Evolutionary conservation across 306 rosid species (phyloP), one percentile per base, ranked within the genome.

Genomic region (Vicia faba): DNA sequence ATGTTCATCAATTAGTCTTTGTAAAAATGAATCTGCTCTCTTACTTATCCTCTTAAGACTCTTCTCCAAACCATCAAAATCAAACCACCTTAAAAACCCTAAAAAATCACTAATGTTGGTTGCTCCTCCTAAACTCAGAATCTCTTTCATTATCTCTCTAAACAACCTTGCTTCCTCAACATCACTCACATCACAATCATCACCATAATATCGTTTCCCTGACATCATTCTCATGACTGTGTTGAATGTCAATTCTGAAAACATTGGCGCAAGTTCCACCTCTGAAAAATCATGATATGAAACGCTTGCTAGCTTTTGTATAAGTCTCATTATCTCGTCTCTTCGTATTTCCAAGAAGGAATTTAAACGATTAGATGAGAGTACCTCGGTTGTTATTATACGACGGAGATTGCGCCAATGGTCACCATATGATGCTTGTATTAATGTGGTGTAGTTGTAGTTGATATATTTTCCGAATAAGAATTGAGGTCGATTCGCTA

Each of bases 391-490:
- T 6, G 80, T 3, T 4, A 75, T 45, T 10, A 87, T 79, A 41
- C 88, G 88, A 16, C 89, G 93, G 8, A 87, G 83, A 66, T 80
- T 84, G 35, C 85, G 88, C 93, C 93, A 87, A 41, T 84, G 89
- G 36, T 84, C 85, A 1, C 88, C 85, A 45, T 84, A 79, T 3
- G 85, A 44, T 3, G 95, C 0, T 1, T 1, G 0, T 2, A 1
- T 1, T 8, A 87, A 1, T 65, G 66, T 69, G 25, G 88, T 84
- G 78, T 58, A 7, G 72, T 84, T 78, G 75, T 87, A 84, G 44
- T 49, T 63, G 0, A 83, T 2, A 68, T 79, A 54, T 63, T 83
- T 81, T 11, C 81, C 81, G 0, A 2, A 0, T 14, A 75, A 65
- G 4, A 79, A 20, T 0, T 7, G 61, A 0, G 95, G 90, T 0